Base-by-base conservation (phyloP, 768 basidiomycete genomes). In the Galerina marginata region DNA sequence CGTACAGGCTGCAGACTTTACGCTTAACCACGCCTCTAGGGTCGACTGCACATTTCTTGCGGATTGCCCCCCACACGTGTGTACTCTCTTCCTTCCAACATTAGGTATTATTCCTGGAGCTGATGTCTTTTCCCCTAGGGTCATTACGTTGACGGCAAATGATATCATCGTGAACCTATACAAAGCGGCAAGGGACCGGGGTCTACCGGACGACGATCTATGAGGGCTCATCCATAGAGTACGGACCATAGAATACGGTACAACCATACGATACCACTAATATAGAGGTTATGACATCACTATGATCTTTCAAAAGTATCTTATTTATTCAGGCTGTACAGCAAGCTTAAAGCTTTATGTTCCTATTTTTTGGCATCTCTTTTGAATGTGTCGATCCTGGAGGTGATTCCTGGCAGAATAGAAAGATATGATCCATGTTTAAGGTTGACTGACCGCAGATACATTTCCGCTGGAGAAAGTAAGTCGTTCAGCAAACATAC, bases 11-110 rank as follows among this genome's bases (percentile, higher is more conserved):
- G 58, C 38, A 16, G 48, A 56, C 9, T 54, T 44, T 50, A 29
- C 11, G n/a, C 16, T 20, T 58, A 37, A 58, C 39, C 15, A 10
- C 6, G 4, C 46, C 51, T 25, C 25, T 64, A 94, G 92, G 96
- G 43, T 94, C 94, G 2, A 93, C 93, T 0, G 96, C 96, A 2
- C 96, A 98, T 74, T 93, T 97, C 75, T 69, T 96, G 67, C 85
- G 95, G 39, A 96, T 96, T 69, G 92, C 91, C 14, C 96, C 95
- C 36, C 93, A 95, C 73, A 95, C 95, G 90, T 91, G 69, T 75
- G 87, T 67, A 11, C 14, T 15, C 14, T 15, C 14, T 26, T n/a
- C 7, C 6, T 14, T 5, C 2, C n/a, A 15, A 9, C n/a, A n/a
- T 20, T 20, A 20, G 2, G 14, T 52, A 50, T 40, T 20, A 48